These are phyloP conservation scores for Hemileccinum rubropunctum DNA, from an alignment of 768 basidiomycete genomes.

Conservation along the genomic window DNA sequence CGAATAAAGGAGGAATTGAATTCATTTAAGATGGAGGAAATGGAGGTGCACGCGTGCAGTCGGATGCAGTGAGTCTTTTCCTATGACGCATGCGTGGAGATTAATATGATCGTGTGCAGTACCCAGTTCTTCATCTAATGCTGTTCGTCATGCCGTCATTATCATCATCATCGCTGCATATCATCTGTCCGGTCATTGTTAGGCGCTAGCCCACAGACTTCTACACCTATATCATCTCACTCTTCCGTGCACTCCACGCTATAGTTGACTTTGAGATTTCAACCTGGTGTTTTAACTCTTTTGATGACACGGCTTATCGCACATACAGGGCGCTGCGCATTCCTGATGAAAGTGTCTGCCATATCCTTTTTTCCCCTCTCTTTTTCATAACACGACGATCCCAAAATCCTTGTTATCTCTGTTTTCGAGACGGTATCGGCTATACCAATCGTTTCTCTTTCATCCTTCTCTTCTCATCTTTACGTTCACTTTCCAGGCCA, in stretches of 20 bases:
- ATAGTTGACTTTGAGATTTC: constrained; percentile 15
- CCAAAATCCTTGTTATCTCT: constrained; percentile 4
- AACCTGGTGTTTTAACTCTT: constrained; percentile 25
- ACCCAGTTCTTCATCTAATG: constrained; percentile 86
- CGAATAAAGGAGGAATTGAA: constrained; percentile 98
- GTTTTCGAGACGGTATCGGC: constrained; percentile 12
- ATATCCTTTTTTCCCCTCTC: background rate
- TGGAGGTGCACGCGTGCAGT: constrained; percentile 96
- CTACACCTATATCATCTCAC: constrained; percentile 20
- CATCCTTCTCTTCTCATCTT: background rate
- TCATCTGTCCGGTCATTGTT: constrained; percentile 25
- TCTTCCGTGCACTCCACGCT: constrained; percentile 17
- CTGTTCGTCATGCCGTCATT: constrained; percentile 19
- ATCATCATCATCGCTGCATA: constrained; percentile 24
- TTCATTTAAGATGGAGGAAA: constrained; percentile 99
- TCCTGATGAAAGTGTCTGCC: constrained; percentile 26
- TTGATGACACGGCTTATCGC: constrained; percentile 19
- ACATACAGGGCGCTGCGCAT: constrained; percentile 30
- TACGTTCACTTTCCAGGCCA: constrained; percentile 2
- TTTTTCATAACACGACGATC: background rate
- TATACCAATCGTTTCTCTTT: constrained; percentile 18
- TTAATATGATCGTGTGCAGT: constrained; percentile 38
- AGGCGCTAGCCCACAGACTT: constrained; percentile 31
- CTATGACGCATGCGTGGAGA: background rate
- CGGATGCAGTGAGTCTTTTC: constrained; percentile 73